Evolutionary conservation across 371 early-diverging fungal genomes (phyloP), one percentile per base, ranked within the genome.

Genomic region (Syncephalastrum contaminatum): DNA sequence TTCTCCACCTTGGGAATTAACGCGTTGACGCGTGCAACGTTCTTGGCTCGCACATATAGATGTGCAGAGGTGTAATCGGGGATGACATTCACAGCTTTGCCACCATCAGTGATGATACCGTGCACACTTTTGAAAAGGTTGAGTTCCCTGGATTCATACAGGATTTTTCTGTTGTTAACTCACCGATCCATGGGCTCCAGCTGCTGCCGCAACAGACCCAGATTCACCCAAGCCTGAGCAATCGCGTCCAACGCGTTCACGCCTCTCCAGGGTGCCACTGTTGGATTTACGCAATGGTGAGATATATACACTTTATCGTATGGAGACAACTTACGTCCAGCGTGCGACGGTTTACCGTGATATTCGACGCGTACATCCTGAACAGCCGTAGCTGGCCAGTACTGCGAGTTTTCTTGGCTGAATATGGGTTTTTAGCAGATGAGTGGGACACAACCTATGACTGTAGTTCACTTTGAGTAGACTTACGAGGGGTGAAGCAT

Each of bases 191-290:
- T 70, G 0, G 88, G 83, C n/a, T 75, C 62, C 22, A 81, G 75
- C 44, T 91, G 90, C 53, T 91, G 90, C 27, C 88, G 77, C 63
- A 90, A 62, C 68, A 85, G 64, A 5, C 81, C 82, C 50, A 89
- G 67, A 22, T 75, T 81, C 45, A 80, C 73, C 65, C 83, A 83
- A 0, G 84, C 76, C 49, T 77, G 64, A 20, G 84, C 72, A 12
- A 84, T 66, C 2, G 90, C 90, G 53, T 90, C 88, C n/a, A 90
- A 61, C 1, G 91, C 91, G 59, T 92, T 90, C 53, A 83, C 67
- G 3, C 92, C 92, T 15, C 85, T 80, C 88, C 67, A 71, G 36
- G 71, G 71, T 8, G 65, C 53, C 51, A 62, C 58, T 18, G 36
- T 30, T 30, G 10, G 5, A 30, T 5, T 30, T 64, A 75, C 16